Percentiles rank a stretch among this genome's conserved stretches.
phyloP scores from a whole-genome alignment of 2,329 filamentous ascomycete species.

The Fusarium begoniae region DNA sequence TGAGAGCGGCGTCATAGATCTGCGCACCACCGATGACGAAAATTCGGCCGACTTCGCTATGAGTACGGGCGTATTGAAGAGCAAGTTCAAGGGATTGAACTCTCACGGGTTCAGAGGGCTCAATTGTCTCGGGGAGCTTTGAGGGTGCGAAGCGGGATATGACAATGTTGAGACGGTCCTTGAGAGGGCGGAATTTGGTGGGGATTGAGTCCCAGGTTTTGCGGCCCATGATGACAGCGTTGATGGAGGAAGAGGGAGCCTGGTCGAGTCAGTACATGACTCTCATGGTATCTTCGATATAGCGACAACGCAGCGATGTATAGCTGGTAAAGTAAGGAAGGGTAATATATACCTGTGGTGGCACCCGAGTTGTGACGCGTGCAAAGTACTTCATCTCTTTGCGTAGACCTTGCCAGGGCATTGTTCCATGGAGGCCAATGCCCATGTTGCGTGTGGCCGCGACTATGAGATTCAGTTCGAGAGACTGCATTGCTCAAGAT shows the following conservation, averaged over 20 bases:
- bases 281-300: background rate
- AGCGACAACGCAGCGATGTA: background rate
- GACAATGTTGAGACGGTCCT: slow-evolving; percentile 82
- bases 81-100: slow-evolving; percentile 68
- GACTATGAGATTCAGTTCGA: slow-evolving; percentile 87
- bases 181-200: slow-evolving; percentile 78
- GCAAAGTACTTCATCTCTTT: slow-evolving; percentile 97
- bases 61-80: slow-evolving; percentile 55
- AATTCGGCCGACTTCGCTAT: slow-evolving; percentile 62
- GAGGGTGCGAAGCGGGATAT: slow-evolving; percentile 66
- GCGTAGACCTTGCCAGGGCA: slow-evolving; percentile 90
- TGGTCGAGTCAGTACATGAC: slow-evolving; percentile 11
- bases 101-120: slow-evolving; percentile 58
- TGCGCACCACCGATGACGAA: slow-evolving; percentile 93
- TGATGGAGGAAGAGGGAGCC: slow-evolving; percentile 54
- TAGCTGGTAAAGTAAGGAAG: background rate
- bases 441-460: slow-evolving; percentile 92
- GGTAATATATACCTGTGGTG: slow-evolving; percentile 52
- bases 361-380: slow-evolving; percentile 79
- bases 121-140: slow-evolving; percentile 4
- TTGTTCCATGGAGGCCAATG: slow-evolving; percentile 79
- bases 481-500: slow-evolving; percentile 46
- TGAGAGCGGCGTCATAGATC: slow-evolving; percentile 80
- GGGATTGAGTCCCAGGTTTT: slow-evolving; percentile 97
- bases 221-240: slow-evolving; percentile 95